Conservation (phyloP, 495 filamentous ascomycete species). For the Tetracladium marchalianum region DNA sequence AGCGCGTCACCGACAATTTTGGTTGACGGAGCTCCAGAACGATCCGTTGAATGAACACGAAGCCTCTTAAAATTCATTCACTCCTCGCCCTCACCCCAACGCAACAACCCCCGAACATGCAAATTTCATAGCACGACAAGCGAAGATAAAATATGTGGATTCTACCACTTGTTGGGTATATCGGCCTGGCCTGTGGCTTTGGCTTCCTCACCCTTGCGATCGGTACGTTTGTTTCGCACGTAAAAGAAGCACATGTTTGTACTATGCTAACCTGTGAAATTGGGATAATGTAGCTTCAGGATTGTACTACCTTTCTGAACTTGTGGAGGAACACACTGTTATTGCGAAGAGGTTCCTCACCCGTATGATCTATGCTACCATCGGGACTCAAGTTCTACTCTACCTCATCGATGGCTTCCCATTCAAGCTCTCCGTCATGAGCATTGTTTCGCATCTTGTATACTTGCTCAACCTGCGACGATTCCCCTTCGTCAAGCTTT, state of each 20-base stretch:
- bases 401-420: constrained; percentile 79
- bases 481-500: constrained; percentile 82
- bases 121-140: constrained; percentile 10
- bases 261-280: neutral
- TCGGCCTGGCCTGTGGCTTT: constrained; percentile 82
- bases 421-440: constrained; percentile 57
- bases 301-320: constrained; percentile 94
- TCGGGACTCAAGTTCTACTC: constrained; percentile 64
- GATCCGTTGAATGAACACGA: neutral
- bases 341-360: constrained; percentile 71
- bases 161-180: constrained; percentile 77
- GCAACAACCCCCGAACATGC: constrained; percentile 5
- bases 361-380: constrained; percentile 75
- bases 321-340: constrained; percentile 96
- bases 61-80: too few relatives aligned
- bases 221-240: constrained; percentile 41
- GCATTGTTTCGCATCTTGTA: constrained; percentile 72
- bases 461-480: constrained; percentile 83
- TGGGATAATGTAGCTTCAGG: constrained; percentile 75
- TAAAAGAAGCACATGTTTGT: neutral
- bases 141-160: constrained; percentile 66
- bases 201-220: constrained; percentile 88
- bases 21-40: too few relatives aligned
- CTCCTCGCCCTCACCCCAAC: too few relatives aligned
- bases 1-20: too few relatives aligned